Evolutionary conservation across 2,329 filamentous ascomycete species (phyloP).

Genomic region (Magnaporthiopsis rhizophila): DNA sequence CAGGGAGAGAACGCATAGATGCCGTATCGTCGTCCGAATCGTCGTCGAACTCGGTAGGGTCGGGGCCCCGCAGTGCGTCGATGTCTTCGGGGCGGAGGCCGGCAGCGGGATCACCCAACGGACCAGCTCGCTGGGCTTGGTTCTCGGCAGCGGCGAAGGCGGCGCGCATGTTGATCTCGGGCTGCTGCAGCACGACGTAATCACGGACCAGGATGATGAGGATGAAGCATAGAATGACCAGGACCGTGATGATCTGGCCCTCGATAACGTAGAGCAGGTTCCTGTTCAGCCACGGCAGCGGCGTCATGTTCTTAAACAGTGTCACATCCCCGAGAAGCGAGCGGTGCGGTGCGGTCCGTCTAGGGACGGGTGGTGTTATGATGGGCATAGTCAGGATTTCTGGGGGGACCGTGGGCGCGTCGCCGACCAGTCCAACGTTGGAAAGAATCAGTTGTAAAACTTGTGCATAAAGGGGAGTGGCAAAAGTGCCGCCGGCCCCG

Average conservation of each 20-base stretch:
- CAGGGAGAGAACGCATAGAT: neutral
- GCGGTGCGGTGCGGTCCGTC: neutral
- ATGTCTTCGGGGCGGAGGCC: constrained; percentile 6
- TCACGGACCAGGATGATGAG: constrained; percentile 94
- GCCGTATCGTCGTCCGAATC: neutral
- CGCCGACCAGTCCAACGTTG: constrained; percentile 14
- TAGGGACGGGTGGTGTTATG: neutral
- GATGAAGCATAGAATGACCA: constrained; percentile 91
- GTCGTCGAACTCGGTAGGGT: neutral
- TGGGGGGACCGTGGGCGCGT: constrained; percentile 10
- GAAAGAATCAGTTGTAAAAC: constrained; percentile 22
- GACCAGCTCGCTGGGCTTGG: neutral
- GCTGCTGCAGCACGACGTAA: constrained; percentile 97
- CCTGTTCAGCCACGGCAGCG: constrained; percentile 65
- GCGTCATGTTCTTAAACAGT: constrained; percentile 55
- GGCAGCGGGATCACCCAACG: constrained; percentile 1
- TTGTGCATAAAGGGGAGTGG: constrained; percentile 25
- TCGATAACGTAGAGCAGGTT: constrained; percentile 77
- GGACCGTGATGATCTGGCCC: constrained; percentile 85
- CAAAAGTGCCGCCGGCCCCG: constrained; percentile 13
- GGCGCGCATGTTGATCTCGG: constrained; percentile 75
- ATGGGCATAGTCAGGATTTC: constrained; percentile 5
- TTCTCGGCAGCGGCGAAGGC: constrained; percentile 40
- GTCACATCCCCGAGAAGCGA: constrained; percentile 48
- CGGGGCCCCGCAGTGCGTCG: neutral